Evolutionary conservation across 352 stramenopile species (phyloP).

Genomic region (Globisporangium takayamanum): DNA sequence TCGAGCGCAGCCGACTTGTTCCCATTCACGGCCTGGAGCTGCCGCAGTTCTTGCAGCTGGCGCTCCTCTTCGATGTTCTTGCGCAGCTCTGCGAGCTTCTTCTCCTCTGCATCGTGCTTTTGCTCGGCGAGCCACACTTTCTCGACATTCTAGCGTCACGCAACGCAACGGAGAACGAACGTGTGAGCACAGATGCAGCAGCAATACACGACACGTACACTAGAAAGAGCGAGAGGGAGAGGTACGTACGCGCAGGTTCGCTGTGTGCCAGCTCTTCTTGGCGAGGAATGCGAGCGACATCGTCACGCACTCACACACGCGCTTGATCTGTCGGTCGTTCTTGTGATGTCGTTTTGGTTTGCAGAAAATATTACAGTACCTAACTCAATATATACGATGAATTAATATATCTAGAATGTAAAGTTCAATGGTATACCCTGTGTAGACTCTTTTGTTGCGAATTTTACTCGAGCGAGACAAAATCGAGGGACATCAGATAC

Average conservation of each 20-base stretch:
- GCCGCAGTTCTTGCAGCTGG: slow-evolving; percentile 92
- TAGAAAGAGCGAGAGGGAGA: neutral
- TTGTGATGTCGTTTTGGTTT: neutral
- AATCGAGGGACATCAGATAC: too few species aligned
- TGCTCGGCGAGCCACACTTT: slow-evolving; percentile 97
- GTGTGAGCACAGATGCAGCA: neutral
- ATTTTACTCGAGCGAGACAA: too few species aligned
- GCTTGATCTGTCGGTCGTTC: neutral
- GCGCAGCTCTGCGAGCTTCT: slow-evolving; percentile 92
- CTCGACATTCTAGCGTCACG: slow-evolving; percentile 89
- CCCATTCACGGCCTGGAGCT: slow-evolving; percentile 83
- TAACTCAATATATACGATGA: neutral
- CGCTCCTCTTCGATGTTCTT: slow-evolving; percentile 96
- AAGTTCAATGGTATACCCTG: neutral
- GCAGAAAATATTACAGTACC: neutral
- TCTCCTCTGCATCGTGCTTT: slow-evolving; percentile 89
- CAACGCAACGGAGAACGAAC: slow-evolving; percentile 1
- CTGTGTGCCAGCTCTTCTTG: slow-evolving; percentile 98
- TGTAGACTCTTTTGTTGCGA: neutral
- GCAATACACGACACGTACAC: neutral
- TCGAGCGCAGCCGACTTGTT: slow-evolving; percentile 78
- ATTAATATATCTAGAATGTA: neutral
- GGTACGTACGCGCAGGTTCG: slow-evolving; percentile 84
- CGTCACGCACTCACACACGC: neutral
- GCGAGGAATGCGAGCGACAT: slow-evolving; percentile 91